Conservation (phyloP, 805 yeast species). For the Citeromyces nyonsensis region DNA sequence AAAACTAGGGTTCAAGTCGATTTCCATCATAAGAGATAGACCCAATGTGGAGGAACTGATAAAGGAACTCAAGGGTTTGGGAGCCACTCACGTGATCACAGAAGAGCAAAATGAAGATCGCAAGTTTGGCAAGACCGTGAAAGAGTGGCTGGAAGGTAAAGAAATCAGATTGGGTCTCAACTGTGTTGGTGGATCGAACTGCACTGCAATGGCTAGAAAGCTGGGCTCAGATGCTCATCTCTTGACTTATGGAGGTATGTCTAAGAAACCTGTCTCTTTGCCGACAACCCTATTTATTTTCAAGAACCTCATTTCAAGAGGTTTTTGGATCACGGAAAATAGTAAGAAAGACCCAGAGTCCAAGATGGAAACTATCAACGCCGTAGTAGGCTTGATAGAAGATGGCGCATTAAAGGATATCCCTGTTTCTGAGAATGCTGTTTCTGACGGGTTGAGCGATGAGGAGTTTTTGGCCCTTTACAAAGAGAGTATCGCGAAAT, state of each 20-base stretch:
- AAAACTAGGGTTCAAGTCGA: slow-evolving; percentile 64
- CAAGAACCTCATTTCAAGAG: slow-evolving; percentile 72
- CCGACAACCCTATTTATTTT: slow-evolving; percentile 86
- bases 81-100: slow-evolving; percentile 83
- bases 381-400: slow-evolving; percentile 41
- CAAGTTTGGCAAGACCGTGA: slow-evolving; percentile 46
- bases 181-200: slow-evolving; percentile 86
- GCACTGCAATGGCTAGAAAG: slow-evolving; percentile 73
- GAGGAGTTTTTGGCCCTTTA: slow-evolving; percentile 25
- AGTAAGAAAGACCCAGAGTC: slow-evolving; percentile 41
- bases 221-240: slow-evolving; percentile 59
- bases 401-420: slow-evolving; percentile 36
- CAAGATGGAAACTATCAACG: slow-evolving; percentile 37
- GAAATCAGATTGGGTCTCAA: slow-evolving; percentile 70
- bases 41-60: slow-evolving; percentile 50
- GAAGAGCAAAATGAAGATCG: slow-evolving; percentile 70
- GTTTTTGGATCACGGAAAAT: slow-evolving; percentile 85
- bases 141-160: slow-evolving; percentile 31
- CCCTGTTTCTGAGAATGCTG: slow-evolving; percentile 22
- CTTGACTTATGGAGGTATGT: slow-evolving; percentile 96
- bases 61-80: slow-evolving; percentile 40
- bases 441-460: slow-evolving; percentile 19
- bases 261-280: slow-evolving; percentile 82
- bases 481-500: slow-evolving; percentile 23
- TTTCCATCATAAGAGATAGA: slow-evolving; percentile 81